phyloP scores from a whole-genome alignment of 306 rosid species.

The Sesbania bispinosa region DNA sequence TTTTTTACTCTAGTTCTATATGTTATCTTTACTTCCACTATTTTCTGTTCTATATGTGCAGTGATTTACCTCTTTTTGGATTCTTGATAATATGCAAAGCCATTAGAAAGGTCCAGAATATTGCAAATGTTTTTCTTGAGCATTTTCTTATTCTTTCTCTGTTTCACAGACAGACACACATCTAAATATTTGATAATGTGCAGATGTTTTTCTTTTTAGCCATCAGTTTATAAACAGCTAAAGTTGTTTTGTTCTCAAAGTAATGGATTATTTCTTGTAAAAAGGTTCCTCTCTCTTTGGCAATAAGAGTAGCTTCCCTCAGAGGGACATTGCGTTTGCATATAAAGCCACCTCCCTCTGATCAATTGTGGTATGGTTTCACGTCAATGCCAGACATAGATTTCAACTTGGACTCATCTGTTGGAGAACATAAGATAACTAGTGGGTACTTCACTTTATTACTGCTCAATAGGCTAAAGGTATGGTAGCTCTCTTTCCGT shows the following conservation, averaged over 20 bases:
- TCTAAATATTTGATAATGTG: neutral
- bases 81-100: neutral
- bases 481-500: slow-evolving; percentile 32
- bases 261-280: slow-evolving; percentile 36
- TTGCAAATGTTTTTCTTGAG: slow-evolving; percentile 10
- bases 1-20: neutral
- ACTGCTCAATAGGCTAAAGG: slow-evolving; percentile 75
- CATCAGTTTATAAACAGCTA: neutral
- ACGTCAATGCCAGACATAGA: slow-evolving; percentile 90
- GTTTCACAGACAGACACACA: neutral
- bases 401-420: slow-evolving; percentile 72
- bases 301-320: slow-evolving; percentile 64
- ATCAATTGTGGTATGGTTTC: slow-evolving; percentile 86
- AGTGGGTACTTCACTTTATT: slow-evolving; percentile 56
- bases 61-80: slow-evolving; percentile 7
- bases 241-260: neutral
- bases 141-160: neutral
- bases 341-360: slow-evolving; percentile 98
- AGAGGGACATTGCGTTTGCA: slow-evolving; percentile 85
- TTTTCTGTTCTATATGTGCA: neutral
- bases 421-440: slow-evolving; percentile 80
- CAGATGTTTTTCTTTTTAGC: neutral
- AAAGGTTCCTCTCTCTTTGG: slow-evolving; percentile 90
- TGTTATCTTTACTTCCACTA: slow-evolving; percentile 1
- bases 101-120: neutral